phyloP scores from a whole-genome alignment of 768 basidiomycete genomes.

The Baorangia bicolor region DNA sequence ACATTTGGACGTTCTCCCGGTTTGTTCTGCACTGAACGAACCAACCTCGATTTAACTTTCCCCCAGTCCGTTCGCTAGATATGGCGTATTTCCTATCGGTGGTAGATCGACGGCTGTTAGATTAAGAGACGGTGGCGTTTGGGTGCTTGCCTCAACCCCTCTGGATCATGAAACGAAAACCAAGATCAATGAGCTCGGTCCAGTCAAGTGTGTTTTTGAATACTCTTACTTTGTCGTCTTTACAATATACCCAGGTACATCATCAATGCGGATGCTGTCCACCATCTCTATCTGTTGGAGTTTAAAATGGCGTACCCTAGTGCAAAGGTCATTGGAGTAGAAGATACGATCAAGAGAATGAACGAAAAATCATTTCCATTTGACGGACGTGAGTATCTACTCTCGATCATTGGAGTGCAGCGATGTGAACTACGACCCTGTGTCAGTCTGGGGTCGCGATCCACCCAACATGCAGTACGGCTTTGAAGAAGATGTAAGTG shows the following conservation, averaged over 20 bases:
- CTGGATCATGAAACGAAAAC: constrained; percentile 62
- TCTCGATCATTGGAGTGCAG: not conserved
- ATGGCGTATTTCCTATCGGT: constrained; percentile 69
- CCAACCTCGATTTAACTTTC: constrained; percentile 4
- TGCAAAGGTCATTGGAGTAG: constrained; percentile 71
- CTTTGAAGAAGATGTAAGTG: constrained; percentile 65
- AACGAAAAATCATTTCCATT: constrained; percentile 52
- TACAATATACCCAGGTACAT: constrained; percentile 45
- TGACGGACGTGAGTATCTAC: constrained; percentile 56
- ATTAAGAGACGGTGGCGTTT: constrained; percentile 66
- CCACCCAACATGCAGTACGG: constrained; percentile 66
- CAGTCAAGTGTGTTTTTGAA: constrained; percentile 50
- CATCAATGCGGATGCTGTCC: constrained; percentile 55
- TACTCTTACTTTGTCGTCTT: not conserved
- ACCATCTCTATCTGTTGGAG: constrained; percentile 60
- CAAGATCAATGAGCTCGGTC: constrained; percentile 61
- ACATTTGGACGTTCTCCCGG: constrained; percentile 68
- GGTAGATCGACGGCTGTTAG: constrained; percentile 82
- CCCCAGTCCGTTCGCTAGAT: constrained; percentile 63
- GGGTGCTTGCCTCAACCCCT: constrained; percentile 81
- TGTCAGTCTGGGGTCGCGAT: constrained; percentile 59
- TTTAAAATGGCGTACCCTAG: constrained; percentile 69
- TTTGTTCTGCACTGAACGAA: constrained; percentile 24
- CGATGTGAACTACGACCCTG: not conserved
- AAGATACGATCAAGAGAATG: constrained; percentile 50